phyloP scores from a whole-genome alignment of 495 filamentous ascomycete species.

The Polyplosphaeria fusca region DNA sequence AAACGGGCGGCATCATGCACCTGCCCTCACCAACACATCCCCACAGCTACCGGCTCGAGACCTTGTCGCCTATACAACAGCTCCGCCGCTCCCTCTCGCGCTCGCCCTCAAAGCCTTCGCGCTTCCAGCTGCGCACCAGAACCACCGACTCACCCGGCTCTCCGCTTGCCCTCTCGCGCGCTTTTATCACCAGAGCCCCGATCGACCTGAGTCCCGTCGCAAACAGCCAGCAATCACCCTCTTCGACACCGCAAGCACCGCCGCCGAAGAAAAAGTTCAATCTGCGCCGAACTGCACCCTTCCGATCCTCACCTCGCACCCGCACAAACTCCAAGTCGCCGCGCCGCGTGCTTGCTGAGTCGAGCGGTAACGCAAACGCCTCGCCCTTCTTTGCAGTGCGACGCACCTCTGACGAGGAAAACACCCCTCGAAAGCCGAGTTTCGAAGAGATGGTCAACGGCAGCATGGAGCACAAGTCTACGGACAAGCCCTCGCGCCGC shows the following conservation, averaged over 20 bases:
- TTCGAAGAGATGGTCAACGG: conserved; percentile 4
- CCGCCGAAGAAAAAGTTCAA: conserved; percentile 35
- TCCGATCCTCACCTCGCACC: conserved; percentile 48
- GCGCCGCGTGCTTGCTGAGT: conserved; percentile 68
- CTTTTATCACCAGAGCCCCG: conserved; percentile 22
- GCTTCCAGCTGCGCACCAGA: conserved; percentile 60
- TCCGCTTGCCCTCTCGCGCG: conserved; percentile 34
- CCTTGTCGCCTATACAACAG: conserved; percentile 61
- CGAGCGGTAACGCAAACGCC: conserved; percentile 67
- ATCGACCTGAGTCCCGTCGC: conserved; percentile 1
- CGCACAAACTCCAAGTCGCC: conserved; percentile 71
- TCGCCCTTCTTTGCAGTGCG: conserved; percentile 44
- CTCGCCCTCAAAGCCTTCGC: conserved; percentile 74
- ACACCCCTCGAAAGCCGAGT: conserved; percentile 21
- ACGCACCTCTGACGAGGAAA: conserved; percentile 53
- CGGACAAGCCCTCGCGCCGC: conserved; percentile 23
- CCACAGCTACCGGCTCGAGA: conserved; percentile 73
- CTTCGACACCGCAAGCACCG: neutral
- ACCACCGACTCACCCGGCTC: conserved; percentile 46
- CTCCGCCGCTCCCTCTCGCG: conserved; percentile 79
- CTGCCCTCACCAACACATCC: conserved; percentile 78
- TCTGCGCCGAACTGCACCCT: conserved; percentile 45
- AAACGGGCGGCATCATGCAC: conserved; percentile 68
- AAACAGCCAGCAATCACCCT: conserved; percentile 9
- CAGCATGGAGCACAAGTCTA: conserved; percentile 12